Evolutionary conservation across 495 filamentous ascomycete genomes (phyloP).

Genomic region (Aspergillus haitiensis): DNA sequence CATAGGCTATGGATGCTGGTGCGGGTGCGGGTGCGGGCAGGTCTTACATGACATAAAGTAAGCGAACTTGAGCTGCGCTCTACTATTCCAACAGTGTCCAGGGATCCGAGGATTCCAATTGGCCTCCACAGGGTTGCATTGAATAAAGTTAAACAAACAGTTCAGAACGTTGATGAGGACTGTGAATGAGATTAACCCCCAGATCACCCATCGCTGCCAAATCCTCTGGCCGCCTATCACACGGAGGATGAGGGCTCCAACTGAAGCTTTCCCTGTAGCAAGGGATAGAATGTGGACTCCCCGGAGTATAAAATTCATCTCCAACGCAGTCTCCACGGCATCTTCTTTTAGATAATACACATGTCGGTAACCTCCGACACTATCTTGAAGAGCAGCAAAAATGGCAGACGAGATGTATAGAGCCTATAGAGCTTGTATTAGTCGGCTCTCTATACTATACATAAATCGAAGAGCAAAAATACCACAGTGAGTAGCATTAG

Average conservation of each 20-base stretch:
- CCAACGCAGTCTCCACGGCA: background rate
- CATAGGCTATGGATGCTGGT: no score
- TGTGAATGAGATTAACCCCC: background rate
- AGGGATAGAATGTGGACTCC: slow-evolving; percentile 3
- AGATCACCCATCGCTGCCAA: slow-evolving; percentile 2
- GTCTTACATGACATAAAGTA: slow-evolving; percentile 6
- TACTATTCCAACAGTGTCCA: background rate
- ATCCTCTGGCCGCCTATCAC: slow-evolving; percentile 2
- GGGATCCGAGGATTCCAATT: background rate
- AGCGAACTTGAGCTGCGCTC: slow-evolving; percentile 4
- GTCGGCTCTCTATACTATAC: background rate
- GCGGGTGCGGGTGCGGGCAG: background rate
- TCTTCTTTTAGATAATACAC: slow-evolving; percentile 1
- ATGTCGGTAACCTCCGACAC: slow-evolving; percentile 8
- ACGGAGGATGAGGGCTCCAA: slow-evolving; percentile 6
- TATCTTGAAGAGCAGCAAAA: slow-evolving; percentile 6
- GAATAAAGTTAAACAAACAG: slow-evolving; percentile 4
- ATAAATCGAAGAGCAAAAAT: background rate
- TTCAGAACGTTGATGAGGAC: slow-evolving; percentile 4
- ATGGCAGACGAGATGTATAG: background rate
- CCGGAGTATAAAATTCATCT: slow-evolving; percentile 4
- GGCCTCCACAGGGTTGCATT: background rate
- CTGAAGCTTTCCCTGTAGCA: slow-evolving; percentile 1
- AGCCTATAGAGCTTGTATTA: background rate
- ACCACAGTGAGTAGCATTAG: slow-evolving; percentile 9